Base-by-base conservation (phyloP, 2,329 filamentous ascomycete genomes). In the Fusarium clavum region DNA sequence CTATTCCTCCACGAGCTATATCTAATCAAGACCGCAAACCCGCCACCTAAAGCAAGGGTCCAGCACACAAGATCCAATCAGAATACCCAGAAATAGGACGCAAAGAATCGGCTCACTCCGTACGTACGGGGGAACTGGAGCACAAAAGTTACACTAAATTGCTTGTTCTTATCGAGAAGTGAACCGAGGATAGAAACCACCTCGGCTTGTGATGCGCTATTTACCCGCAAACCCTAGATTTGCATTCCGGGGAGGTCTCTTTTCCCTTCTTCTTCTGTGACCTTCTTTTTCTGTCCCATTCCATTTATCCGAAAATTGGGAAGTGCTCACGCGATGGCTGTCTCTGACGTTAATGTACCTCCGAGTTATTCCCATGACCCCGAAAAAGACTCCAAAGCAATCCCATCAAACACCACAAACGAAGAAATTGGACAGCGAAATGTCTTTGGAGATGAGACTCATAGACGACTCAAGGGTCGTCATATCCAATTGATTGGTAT, bases 401-500 rank as follows among this genome's bases (percentile, higher is more conserved):
- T n/a, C 5, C 52, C 45, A 0, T 20, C 51, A 3, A 30, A 56
- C 14, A 10, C 46, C 16, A 24, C 24, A 8, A 57, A 41, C 10
- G 60, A 65, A 8, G 40, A 65, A 2, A 34, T 64, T 11, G 60
- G 25, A 14, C 27, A 46, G 6, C 40, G n/a, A 30, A 64, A 34
- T 59, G 40, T 59, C 11, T 64, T 46, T 48, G 58, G 61, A 0
- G 73, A 75, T 51, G 41, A 62, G 8, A 87, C 85, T 2, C 84
- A 87, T 53, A 83, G 86, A 48, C 83, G 78, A 61, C 83, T 88
- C 66, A 88, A 87, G 75, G 79, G 85, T 24, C 83, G 86, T 2
- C 86, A 88, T 69, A 87, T 89, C 47, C 87, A 89, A 73, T 79
- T 88, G 32, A 88, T 88, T 73, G 88, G 86, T 32, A 90, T 91